Evolutionary conservation across 78 protist species (phyloP), one percentile per base, ranked within the genome.

Genomic region (Capsaspora owczarzaki): DNA sequence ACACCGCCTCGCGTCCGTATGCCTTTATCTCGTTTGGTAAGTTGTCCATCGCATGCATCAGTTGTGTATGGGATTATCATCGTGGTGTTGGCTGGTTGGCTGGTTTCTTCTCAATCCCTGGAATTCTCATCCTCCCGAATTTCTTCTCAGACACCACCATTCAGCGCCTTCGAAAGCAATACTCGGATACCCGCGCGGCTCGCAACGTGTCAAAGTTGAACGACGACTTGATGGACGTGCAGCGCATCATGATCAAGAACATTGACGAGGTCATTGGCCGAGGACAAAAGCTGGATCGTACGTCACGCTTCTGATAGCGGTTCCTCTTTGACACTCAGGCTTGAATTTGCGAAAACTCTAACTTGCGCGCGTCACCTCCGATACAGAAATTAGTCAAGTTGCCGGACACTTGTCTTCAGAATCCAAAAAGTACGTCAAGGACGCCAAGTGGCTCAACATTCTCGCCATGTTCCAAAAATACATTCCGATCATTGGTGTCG

Each of bases 231-330:
- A 77, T 56, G 35, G 92, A 85, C 12, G 92, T 92, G 14, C 89
- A 85, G 38, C 71, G 76, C 42, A 89, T 92, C 80, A 92, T 92
- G 95, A 76, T 86, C 14, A 81, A 82, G 33, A 92, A 89, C 82
- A 89, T 92, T 31, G 71, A 80, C 78, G 95, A 92, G 40, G 88
- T 92, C 35, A 79, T 92, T 22, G 90, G 87, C 16, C 74, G 95
- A 47, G 95, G 95, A 35, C 92, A 92, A 75, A 63, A 72, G 46
- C 61, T 92, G n/a, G 91, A 87, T 44, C 79, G 89, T 81, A 82
- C 16, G 83, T 60, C 6, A 22, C n/a, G 3, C 3, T 6, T 43
- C 2, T 43, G 10, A 33, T 66, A 33, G 29, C 14, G 20, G 14
- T n/a, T n/a, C n/a, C 20, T 22, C 16, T 23, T 0, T 63, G 0